Percentiles rank a stretch among this genome's conserved stretches.
phyloP scores from a whole-genome alignment of 768 basidiomycete species.

The Mycena olivaceomarginata region DNA sequence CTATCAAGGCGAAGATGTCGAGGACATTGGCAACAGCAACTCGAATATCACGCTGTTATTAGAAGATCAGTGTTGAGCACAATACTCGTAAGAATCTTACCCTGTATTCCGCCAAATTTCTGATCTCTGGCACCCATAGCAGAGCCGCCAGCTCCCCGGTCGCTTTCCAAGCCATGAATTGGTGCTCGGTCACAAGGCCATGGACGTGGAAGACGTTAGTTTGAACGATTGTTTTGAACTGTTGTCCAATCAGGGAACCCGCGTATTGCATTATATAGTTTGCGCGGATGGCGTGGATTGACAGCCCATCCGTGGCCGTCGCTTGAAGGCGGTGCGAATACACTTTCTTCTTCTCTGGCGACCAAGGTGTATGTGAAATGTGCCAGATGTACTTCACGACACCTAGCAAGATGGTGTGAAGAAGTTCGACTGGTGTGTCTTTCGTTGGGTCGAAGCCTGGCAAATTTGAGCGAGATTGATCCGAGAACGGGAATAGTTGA shows the following conservation, averaged over 20 bases:
- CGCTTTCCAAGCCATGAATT: slow-evolving; percentile 47
- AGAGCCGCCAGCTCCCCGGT: slow-evolving; percentile 47
- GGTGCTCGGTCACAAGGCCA: slow-evolving; percentile 43
- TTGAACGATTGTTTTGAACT: slow-evolving; percentile 53
- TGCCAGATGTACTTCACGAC: slow-evolving; percentile 55
- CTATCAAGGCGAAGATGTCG: background rate
- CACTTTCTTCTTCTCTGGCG: slow-evolving; percentile 31
- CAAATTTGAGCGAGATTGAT: background rate
- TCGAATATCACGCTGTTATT: background rate
- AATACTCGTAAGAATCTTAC: slow-evolving; percentile 25
- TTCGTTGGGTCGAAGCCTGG: slow-evolving; percentile 36
- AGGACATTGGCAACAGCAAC: slow-evolving; percentile 12
- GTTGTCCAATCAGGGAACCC: slow-evolving; percentile 51
- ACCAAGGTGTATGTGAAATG: slow-evolving; percentile 41
- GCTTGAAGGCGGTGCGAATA: slow-evolving; percentile 46
- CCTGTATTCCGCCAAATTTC: slow-evolving; percentile 47
- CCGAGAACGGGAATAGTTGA: background rate
- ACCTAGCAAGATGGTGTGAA: slow-evolving; percentile 54
- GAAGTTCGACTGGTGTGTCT: slow-evolving; percentile 50
- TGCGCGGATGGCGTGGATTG: slow-evolving; percentile 39
- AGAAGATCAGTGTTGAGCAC: background rate
- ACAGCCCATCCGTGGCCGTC: slow-evolving; percentile 40
- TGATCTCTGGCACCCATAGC: slow-evolving; percentile 53
- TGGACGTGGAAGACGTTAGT: slow-evolving; percentile 50
- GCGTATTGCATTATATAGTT: slow-evolving; percentile 53